Conservation (phyloP, 192 early-diverging fungal genomes). For the Phycomyces nitens region DNA sequence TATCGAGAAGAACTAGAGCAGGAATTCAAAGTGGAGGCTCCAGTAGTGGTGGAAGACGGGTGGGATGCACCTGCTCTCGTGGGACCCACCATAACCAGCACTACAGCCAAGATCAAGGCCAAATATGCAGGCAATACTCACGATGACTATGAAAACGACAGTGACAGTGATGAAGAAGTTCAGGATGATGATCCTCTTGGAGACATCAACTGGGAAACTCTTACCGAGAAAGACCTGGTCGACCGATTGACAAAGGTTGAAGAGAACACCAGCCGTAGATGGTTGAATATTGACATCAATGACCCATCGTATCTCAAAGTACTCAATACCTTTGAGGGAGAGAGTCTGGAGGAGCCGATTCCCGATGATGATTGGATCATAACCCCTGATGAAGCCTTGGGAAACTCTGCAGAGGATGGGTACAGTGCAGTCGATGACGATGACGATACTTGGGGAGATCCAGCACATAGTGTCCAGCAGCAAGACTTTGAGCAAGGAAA, state of each 20-base stretch:
- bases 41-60: not conserved
- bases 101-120: not conserved
- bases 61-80: constrained; percentile 14
- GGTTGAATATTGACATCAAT: constrained; percentile 22
- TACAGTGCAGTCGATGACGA: not conserved
- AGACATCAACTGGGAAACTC: constrained; percentile 14
- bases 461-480: too few species aligned
- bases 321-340: constrained; percentile 10
- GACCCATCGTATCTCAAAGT: constrained; percentile 25
- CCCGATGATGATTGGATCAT: constrained; percentile 10
- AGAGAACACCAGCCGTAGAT: constrained; percentile 13
- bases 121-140: not conserved
- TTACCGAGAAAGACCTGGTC: constrained; percentile 16
- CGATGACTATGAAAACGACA: not conserved
- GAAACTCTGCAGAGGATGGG: too few species aligned
- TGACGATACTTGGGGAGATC: not conserved
- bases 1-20: constrained; percentile 17
- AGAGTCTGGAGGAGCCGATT: not conserved
- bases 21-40: constrained; percentile 4
- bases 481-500: not conserved
- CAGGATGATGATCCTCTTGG: constrained; percentile 6
- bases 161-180: constrained; percentile 17
- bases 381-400: too few species aligned
- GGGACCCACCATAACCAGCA: not conserved
- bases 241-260: constrained; percentile 10